Percentiles rank a stretch among this genome's conserved stretches.
Conservation (phyloP, 805 yeast species). For the Schwanniomyces occidentalis region DNA sequence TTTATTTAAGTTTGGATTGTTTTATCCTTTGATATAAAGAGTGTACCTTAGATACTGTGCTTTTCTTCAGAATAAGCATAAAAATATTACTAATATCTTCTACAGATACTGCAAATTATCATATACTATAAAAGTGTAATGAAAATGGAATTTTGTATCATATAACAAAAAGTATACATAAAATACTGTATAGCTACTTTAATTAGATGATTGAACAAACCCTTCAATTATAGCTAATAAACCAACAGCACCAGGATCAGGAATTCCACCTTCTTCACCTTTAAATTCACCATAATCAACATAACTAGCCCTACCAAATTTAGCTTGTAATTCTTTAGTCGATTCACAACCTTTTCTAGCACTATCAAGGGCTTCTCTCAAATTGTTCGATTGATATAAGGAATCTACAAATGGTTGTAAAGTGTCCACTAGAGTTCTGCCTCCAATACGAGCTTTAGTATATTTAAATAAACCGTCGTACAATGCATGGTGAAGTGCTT, state of each 20-base stretch:
- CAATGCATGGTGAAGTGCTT: conserved; percentile 59
- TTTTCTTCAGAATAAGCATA: not conserved
- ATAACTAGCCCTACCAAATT: conserved; percentile 92
- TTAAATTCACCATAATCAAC: conserved; percentile 64
- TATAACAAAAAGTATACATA: not conserved
- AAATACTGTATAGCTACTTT: too few relatives aligned
- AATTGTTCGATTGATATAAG: conserved; percentile 50
- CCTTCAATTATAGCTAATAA: conserved; percentile 61
- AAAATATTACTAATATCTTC: too few relatives aligned
- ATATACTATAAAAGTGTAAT: too few relatives aligned
- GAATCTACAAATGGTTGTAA: conserved; percentile 81
- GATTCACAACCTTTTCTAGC: conserved; percentile 75
- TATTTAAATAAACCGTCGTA: conserved; percentile 72
- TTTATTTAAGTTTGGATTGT: too few relatives aligned
- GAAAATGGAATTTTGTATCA: too few relatives aligned
- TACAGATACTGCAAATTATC: not conserved
- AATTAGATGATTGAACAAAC: conserved; percentile 16
- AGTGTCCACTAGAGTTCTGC: conserved; percentile 86
- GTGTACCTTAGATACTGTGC: not conserved
- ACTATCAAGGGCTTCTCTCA: conserved; percentile 62
- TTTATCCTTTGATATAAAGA: not conserved
- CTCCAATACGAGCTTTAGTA: conserved; percentile 87
- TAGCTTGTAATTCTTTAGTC: conserved; percentile 75
- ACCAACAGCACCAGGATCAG: conserved; percentile 96
- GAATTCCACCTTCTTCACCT: conserved; percentile 66